Base-by-base conservation (phyloP, 1,139 yeast genomes). In the Scheffersomyces titani region DNA sequence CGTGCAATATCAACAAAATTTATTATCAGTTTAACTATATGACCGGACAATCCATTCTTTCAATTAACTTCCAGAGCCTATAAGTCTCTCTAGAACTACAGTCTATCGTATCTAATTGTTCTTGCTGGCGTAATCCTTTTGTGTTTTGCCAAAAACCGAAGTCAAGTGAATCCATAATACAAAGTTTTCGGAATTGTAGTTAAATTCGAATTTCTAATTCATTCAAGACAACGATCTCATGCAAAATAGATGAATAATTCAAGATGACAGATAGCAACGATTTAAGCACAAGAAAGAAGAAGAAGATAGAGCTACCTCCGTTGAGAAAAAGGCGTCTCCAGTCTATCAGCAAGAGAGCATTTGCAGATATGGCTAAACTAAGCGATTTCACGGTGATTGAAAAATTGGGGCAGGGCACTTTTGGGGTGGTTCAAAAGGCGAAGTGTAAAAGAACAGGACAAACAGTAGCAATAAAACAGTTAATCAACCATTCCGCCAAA, bases 401-500 rank as follows among this genome's bases (percentile, higher is more conserved):
- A 57, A 78, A 79, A 59, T 66, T 80, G 53, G 84, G 84, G 4
- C 80, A 78, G 62, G 84, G 84, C 13, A 79, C 83, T 3, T 80
- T 80, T 66, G 84, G 84, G 1, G 82, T 80, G 45, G 84, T 80
- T 40, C 83, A 80, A 61, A 80, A 78, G 60, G 84, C 83, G 5
- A 67, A 65, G 53, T 64, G 70, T 52, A 63, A 61, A 22, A 64
- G 66, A 46, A 70, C 77, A 2, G 75, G 76, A 1, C 62, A 70
- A 51, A 51, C 75, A 7, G 83, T 80, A 48, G 84, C 84, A 2
- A 77, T 96, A 64, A 96, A 96, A 71, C 91, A 90, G 68, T 84
- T 94, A 52, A 77, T 93, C 21, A 84, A 90, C 61, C 94, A 90
- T 66, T 89, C 90, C 55, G 92, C 90, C 51, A 91, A 90, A 65